phyloP scores from a whole-genome alignment of 75 land plant species.

The Chamaecyparis obtusa region DNA sequence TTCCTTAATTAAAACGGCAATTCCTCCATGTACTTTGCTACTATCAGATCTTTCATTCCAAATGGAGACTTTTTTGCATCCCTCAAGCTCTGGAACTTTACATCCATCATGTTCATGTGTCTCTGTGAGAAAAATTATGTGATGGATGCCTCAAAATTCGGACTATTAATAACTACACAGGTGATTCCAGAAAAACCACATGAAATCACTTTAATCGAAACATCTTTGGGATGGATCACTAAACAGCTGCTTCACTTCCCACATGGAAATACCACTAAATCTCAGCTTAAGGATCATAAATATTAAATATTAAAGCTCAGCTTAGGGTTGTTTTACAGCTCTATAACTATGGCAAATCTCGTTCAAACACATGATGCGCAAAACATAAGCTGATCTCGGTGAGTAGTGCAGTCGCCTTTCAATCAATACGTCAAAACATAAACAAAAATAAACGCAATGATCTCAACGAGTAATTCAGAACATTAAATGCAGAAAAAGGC shows the following conservation, averaged over 20 bases:
- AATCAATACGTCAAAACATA: background rate
- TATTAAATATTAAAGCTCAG: background rate
- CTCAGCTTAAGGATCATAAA: background rate
- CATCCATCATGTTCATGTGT: too few relatives aligned
- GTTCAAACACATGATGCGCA: background rate
- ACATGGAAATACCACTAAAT: background rate
- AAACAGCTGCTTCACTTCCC: background rate
- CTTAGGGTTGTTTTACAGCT: background rate
- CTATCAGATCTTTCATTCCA: too few relatives aligned
- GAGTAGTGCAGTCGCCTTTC: background rate
- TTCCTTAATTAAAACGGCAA: too few relatives aligned
- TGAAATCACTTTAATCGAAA: background rate
- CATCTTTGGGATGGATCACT: background rate
- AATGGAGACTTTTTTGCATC: too few relatives aligned
- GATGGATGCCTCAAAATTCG: background rate
- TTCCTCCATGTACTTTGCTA: too few relatives aligned
- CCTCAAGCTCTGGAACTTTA: too few relatives aligned
- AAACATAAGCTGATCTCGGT: background rate
- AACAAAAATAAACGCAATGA: background rate
- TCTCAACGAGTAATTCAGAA: background rate
- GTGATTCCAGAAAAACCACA: background rate
- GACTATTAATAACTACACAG: background rate
- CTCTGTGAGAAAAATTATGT: too few relatives aligned
- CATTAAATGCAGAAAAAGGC: background rate
- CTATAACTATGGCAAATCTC: background rate